These are phyloP conservation scores for Wickerhamomyces hampshirensis DNA, from an alignment of 805 yeast genomes.

Conservation along the genomic window DNA sequence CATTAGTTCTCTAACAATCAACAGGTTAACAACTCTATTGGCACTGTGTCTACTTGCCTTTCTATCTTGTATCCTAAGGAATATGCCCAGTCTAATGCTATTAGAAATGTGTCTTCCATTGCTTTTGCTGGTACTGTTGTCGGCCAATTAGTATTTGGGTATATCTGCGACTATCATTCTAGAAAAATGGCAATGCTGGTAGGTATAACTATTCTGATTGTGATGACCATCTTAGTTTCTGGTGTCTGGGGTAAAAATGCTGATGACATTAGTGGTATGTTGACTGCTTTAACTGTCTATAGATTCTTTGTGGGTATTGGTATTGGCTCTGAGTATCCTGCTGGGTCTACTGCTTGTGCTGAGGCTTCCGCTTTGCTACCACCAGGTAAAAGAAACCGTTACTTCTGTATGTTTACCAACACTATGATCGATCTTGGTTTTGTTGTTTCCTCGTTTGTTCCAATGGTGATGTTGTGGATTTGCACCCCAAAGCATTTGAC, in stretches of 20 bases:
- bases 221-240: constrained; percentile 74
- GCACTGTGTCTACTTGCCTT: constrained; percentile 72
- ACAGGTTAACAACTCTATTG: constrained; percentile 78
- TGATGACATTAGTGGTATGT: constrained; percentile 56
- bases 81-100: constrained; percentile 61
- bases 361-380: constrained; percentile 80
- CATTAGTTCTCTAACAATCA: too few species aligned
- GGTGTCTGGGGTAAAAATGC: constrained; percentile 75
- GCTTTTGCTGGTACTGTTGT: constrained; percentile 90
- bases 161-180: constrained; percentile 71
- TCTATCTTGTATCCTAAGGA: constrained; percentile 57
- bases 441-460: constrained; percentile 79
- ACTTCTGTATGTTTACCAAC: constrained; percentile 86
- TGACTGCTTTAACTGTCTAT: constrained; percentile 78
- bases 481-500: constrained; percentile 64
- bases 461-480: constrained; percentile 82
- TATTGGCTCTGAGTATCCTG: constrained; percentile 93
- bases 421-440: constrained; percentile 85
- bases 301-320: constrained; percentile 88
- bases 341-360: constrained; percentile 90
- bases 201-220: constrained; percentile 68
- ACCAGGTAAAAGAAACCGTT: constrained; percentile 82
- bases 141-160: constrained; percentile 81
- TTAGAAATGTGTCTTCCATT: constrained; percentile 76
- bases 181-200: constrained; percentile 80